Conservation (phyloP, 1,139 yeast genomes). For the Pichia sp. region DNA sequence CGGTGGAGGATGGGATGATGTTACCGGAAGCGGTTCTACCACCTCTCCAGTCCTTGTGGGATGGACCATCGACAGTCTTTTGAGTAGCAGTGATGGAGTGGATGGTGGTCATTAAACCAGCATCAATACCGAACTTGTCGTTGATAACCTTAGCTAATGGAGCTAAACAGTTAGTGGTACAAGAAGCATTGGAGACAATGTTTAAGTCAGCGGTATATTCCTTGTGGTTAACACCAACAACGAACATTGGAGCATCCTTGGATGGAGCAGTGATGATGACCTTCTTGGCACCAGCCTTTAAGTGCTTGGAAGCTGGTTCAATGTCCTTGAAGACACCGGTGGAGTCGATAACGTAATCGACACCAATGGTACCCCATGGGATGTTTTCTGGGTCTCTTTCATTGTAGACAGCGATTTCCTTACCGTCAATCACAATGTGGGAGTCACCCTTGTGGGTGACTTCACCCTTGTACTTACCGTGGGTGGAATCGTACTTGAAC, state of each 20-base stretch:
- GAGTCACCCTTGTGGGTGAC: conserved; percentile 55
- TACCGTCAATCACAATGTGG: conserved; percentile 63
- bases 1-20: conserved; percentile 88
- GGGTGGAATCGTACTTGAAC: conserved; percentile 89
- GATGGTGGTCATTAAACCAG: conserved; percentile 89
- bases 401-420: conserved; percentile 66
- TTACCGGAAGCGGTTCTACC: conserved; percentile 92
- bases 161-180: conserved; percentile 90
- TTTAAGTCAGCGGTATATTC: conserved; percentile 68
- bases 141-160: conserved; percentile 83
- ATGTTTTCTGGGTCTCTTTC: conserved; percentile 80
- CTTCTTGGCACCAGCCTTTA: conserved; percentile 88
- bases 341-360: conserved; percentile 80
- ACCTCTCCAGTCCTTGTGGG: conserved; percentile 96
- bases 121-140: conserved; percentile 78
- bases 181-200: conserved; percentile 82
- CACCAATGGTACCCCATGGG: conserved; percentile 81
- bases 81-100: conserved; percentile 90
- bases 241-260: conserved; percentile 87
- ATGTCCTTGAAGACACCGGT: conserved; percentile 84
- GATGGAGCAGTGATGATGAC: conserved; percentile 88
- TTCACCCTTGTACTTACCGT: conserved; percentile 72
- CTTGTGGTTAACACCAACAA: conserved; percentile 80
- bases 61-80: conserved; percentile 91
- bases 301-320: conserved; percentile 80